phyloP scores from a whole-genome alignment of 768 basidiomycete genomes.

The Mrakia frigida region DNA sequence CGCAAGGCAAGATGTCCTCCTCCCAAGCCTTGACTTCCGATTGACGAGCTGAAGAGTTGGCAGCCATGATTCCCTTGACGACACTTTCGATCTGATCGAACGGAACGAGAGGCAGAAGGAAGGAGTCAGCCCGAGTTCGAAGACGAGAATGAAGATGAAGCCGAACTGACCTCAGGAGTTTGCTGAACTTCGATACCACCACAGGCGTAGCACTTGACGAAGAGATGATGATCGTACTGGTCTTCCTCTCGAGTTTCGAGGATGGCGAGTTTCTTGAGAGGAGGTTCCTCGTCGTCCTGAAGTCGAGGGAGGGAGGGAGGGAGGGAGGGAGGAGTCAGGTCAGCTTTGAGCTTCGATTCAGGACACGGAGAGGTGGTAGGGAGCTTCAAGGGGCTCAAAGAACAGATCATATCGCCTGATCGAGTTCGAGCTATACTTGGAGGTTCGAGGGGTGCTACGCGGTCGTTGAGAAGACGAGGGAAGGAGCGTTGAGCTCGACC shows the following conservation, averaged over 20 bases:
- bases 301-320: background rate
- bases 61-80: constrained; percentile 64
- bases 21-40: constrained; percentile 98
- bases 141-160: background rate
- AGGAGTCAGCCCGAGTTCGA: constrained; percentile 14
- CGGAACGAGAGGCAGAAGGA: background rate
- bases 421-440: too few species aligned
- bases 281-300: constrained; percentile 73
- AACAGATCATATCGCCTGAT: too few species aligned
- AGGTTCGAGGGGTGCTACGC: too few species aligned
- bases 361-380: too few species aligned
- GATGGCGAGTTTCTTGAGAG: constrained; percentile 82
- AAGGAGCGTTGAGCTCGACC: background rate
- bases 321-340: background rate
- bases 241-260: constrained; percentile 72
- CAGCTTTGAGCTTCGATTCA: too few species aligned
- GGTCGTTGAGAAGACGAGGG: background rate
- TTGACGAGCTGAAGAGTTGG: constrained; percentile 82
- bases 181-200: constrained; percentile 39
- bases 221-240: constrained; percentile 64
- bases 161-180: constrained; percentile 13
- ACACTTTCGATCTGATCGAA: constrained; percentile 53
- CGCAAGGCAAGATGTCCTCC: constrained; percentile 82
- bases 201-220: constrained; percentile 72
- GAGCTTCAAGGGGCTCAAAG: too few species aligned